Evolutionary conservation across 257 asterid species (phyloP), one percentile per base, ranked within the genome.

Genomic region (Parsonsia alboflavescens): DNA sequence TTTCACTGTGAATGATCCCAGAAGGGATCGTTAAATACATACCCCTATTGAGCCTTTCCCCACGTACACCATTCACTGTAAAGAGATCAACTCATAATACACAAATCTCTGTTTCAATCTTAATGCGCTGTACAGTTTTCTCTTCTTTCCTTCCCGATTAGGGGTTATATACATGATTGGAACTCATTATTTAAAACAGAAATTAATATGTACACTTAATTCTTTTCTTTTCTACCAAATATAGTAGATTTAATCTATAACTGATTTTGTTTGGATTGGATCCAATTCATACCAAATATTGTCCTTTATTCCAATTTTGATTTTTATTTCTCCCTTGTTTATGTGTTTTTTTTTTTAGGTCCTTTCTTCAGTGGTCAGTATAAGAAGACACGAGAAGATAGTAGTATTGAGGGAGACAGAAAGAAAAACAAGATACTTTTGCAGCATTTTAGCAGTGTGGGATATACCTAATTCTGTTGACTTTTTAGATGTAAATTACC

Each of bases 1-100:
- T 36, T 59, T 80, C 78, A 45, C 83, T 91, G 53, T 85, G 86
- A 85, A 24, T n/a, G n/a, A n/a, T n/a, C n/a, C n/a, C n/a, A 72
- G 74, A 52, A 22, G 17, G 53, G 2, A 26, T 41, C 28, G 1
- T 17, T 53, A 49, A 48, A 41, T 50, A 68, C 12, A 59, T 65
- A 22, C 77, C 73, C 33, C 16, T 3, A 33, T 33, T 3, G 22
- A 8, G 59, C 41, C 6, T 28, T 22, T 49, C 30, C 77, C 30
- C 44, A 33, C 39, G 3, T 33, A 33, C 76, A 53, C 39, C 28
- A 49, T 62, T 70, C 42, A 19, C 22, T 49, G 57, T 17, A 30
- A 59, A 56, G 62, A 19, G 39, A 22, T 13, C 24, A 12, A 9
- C 6, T 41, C 68, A 24, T n/a, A 22, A 36, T 24, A 9, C 49